Conservation (phyloP, 371 early-diverging fungal genomes). For the Haplosporangium sp. region DNA sequence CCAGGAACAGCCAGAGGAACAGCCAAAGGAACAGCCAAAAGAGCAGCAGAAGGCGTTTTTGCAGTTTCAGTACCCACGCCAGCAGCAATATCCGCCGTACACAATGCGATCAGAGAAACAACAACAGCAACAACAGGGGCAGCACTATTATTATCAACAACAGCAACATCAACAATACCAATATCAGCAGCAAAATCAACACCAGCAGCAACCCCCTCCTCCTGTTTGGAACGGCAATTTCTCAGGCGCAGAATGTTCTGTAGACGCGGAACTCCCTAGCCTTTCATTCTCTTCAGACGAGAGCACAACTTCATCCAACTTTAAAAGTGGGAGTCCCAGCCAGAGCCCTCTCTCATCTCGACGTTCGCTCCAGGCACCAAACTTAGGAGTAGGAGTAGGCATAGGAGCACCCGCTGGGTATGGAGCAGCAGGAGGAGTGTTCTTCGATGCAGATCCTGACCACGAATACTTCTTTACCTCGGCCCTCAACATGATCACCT, state of each 20-base stretch:
- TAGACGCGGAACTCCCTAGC: constrained; percentile 17
- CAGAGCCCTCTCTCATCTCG: background rate
- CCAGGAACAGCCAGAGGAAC: background rate
- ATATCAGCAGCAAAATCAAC: constrained; percentile 8
- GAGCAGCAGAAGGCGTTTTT: background rate
- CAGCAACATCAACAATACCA: constrained; percentile 10
- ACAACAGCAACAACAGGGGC: constrained; percentile 13
- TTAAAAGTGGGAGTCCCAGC: background rate
- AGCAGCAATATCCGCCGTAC: background rate
- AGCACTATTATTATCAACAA: constrained; percentile 1
- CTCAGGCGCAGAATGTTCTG: background rate
- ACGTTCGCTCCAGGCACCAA: no score
- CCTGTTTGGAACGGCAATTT: background rate
- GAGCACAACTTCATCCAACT: constrained; percentile 3
- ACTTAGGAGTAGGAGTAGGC: background rate
- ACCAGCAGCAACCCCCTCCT: background rate
- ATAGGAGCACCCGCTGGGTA: background rate
- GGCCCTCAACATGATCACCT: constrained; percentile 11
- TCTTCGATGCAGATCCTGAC: background rate
- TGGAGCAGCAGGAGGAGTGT: background rate
- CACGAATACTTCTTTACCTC: constrained; percentile 29
- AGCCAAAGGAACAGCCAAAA: constrained; percentile 1
- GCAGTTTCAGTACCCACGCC: constrained; percentile 3
- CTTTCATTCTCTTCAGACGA: constrained; percentile 15
- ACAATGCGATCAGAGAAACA: constrained; percentile 1